These are phyloP conservation scores for Ascochyta rabiei DNA, from an alignment of 2,329 filamentous ascomycete genomes.

Conservation along the genomic window DNA sequence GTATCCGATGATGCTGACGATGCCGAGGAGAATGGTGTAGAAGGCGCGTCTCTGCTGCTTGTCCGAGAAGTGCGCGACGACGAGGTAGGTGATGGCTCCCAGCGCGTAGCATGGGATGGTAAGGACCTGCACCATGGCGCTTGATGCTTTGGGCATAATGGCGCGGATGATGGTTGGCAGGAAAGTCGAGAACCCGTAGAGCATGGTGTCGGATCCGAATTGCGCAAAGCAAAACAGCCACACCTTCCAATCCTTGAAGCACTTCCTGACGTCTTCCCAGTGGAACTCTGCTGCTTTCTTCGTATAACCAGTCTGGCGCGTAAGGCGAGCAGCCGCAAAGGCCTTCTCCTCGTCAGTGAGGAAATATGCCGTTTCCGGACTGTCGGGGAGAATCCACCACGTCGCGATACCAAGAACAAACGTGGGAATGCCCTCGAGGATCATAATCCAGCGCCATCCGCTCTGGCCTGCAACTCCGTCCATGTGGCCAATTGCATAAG, in stretches of 20 bases:
- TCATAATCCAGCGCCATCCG: constrained; percentile 77
- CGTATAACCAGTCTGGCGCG: constrained; percentile 56
- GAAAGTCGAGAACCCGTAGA: constrained; percentile 80
- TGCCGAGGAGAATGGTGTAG: constrained; percentile 67
- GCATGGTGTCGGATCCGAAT: constrained; percentile 76
- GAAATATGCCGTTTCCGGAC: constrained; percentile 68
- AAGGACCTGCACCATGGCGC: constrained; percentile 72
- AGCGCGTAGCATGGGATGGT: constrained; percentile 80
- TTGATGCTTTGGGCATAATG: constrained; percentile 66
- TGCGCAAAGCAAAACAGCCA: constrained; percentile 72
- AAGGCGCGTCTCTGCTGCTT: constrained; percentile 68
- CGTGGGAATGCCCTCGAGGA: constrained; percentile 62
- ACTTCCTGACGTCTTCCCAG: constrained; percentile 68
- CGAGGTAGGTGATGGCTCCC: constrained; percentile 72
- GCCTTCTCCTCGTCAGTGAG: constrained; percentile 64
- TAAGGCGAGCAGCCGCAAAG: constrained; percentile 60
- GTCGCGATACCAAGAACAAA: constrained; percentile 62
- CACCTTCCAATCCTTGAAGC: constrained; percentile 76
- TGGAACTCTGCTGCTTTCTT: constrained; percentile 60
- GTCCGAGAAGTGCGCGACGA: constrained; percentile 71
- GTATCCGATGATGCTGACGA: constrained; percentile 71
- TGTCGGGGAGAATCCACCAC: constrained; percentile 68
- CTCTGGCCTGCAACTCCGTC: constrained; percentile 67
- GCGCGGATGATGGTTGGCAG: constrained; percentile 78
- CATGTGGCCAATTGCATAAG: constrained; percentile 76